Base-by-base conservation (phyloP, 2,329 filamentous ascomycete species). In the Albifimbria verrucaria region DNA sequence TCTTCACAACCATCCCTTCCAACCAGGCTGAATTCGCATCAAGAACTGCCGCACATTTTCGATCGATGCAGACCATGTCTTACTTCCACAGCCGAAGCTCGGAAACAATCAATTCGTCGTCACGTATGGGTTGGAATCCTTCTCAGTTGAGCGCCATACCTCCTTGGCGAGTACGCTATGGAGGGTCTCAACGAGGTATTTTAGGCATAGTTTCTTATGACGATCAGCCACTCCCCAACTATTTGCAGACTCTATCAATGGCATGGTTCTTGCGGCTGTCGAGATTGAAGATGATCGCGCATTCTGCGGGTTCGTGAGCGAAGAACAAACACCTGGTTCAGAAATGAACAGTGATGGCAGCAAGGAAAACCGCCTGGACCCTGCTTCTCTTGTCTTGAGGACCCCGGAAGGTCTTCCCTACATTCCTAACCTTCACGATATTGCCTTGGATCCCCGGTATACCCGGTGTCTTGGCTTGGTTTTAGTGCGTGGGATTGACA, bases 31-130 rank as follows among this genome's bases (percentile, higher is more conserved):
- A 83, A 41, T 75, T 75, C 41, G 76, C 76, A 1, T 72, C 79
- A 3, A 76, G 86, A 36, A 88, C 85, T 10, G 79, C 87, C 0
- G 77, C 82, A 0, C 85, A 92, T 55, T 69, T 90, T 3, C 76
- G 88, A 49, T 79, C 80, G 6, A 91, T 93, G 87, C 88, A 92
- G 59, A 83, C 79, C n/a, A 86, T 91, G 78, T 86, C 88, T 0
- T 93, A 92, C 61, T 90, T 93, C 62, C 90, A 93, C 64, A 58
- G 74, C 10, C 55, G 39, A 51, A 24, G 46, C 49, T 58, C 42
- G 26, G 55, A 57, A 50, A 28, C 50, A 3, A 22, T 45, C 17
- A 50, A 54, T 7, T 6, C 23, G 11, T n/a, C 20, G 1, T 7
- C 48, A 3, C 57, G 55, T 6, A 48, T 68, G 20, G 67, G 64